Conservation (phyloP, 2,329 filamentous ascomycete species). For the Fusarium sp. region DNA sequence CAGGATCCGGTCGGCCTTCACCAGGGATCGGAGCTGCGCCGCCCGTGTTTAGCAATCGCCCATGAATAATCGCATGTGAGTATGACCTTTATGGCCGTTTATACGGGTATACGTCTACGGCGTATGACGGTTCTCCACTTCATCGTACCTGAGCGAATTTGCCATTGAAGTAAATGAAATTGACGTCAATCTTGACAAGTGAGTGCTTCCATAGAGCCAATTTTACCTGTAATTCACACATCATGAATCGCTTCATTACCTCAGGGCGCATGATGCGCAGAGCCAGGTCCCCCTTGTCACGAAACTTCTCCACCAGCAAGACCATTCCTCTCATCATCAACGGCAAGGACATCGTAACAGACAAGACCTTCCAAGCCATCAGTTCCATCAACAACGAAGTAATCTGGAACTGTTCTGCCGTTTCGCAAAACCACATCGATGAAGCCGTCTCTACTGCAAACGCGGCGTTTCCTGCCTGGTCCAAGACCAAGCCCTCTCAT, state of each 20-base stretch:
- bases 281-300: neutral
- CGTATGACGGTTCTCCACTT: neutral
- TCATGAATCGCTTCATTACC: neutral
- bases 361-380: neutral
- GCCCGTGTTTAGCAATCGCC: neutral
- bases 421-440: neutral
- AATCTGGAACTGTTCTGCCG: constrained; percentile 16
- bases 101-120: neutral
- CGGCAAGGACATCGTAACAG: constrained; percentile 12
- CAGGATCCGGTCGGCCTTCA: neutral
- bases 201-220: neutral
- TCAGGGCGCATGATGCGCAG: neutral
- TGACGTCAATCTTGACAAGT: neutral
- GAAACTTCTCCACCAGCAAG: neutral
- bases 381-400: constrained; percentile 12
- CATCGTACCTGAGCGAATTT: neutral
- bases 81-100: neutral
- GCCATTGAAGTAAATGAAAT: neutral
- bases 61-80: neutral
- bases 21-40: neutral
- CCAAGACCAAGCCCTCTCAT: constrained; percentile 3
- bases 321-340: constrained; percentile 16
- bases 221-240: neutral
- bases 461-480: constrained; percentile 5
- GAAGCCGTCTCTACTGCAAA: constrained; percentile 4